Evolutionary conservation across 495 filamentous ascomycete species (phyloP).

Genomic region (Letharia columbiana): DNA sequence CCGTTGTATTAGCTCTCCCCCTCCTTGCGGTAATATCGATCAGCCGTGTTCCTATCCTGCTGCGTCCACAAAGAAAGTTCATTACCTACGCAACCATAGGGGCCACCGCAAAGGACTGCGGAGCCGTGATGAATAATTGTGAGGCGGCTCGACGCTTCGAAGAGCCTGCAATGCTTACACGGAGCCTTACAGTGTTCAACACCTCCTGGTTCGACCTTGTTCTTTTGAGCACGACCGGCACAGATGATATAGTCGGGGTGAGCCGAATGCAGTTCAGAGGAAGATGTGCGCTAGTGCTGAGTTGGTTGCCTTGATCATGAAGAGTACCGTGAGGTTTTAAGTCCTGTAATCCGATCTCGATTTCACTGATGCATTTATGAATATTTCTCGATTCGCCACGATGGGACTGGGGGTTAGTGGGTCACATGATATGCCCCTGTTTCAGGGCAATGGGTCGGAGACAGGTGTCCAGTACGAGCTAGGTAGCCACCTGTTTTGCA

Average conservation of each 20-base stretch:
- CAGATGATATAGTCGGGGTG: neutral
- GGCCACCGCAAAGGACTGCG: slow-evolving; percentile 2
- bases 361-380: too few relatives aligned
- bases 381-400: too few relatives aligned
- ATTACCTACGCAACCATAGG: slow-evolving; percentile 8
- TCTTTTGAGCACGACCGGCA: neutral
- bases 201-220: neutral
- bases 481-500: too few relatives aligned
- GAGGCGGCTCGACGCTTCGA: neutral
- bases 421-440: too few relatives aligned
- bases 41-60: slow-evolving; percentile 10
- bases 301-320: too few relatives aligned
- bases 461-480: too few relatives aligned
- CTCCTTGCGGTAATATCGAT: slow-evolving; percentile 6
- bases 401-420: too few relatives aligned
- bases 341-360: too few relatives aligned
- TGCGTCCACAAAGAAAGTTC: neutral
- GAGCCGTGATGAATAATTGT: slow-evolving; percentile 5
- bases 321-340: too few relatives aligned
- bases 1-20: neutral
- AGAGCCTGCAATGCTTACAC: neutral
- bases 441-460: too few relatives aligned
- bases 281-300: too few relatives aligned
- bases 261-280: neutral
- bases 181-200: neutral